These are phyloP conservation scores for Coniochaeta pulveracea DNA, from an alignment of 2,329 filamentous ascomycete species.

Conservation along the genomic window DNA sequence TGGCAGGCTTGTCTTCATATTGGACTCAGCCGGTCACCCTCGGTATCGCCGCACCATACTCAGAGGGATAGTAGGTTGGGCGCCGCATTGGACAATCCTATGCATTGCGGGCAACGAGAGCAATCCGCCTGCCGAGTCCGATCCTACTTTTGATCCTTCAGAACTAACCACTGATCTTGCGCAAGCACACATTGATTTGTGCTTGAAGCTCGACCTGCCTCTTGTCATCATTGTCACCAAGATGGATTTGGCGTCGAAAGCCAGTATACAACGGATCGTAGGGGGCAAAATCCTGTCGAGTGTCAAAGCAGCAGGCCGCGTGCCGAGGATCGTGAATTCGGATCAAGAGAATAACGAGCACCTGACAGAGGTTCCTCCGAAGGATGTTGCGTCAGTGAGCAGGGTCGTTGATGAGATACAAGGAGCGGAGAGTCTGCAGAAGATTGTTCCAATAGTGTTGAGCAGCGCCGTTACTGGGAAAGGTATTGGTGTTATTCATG, in stretches of 20 bases:
- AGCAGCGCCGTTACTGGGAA: constrained; percentile 79
- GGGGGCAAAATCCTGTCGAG: constrained; percentile 57
- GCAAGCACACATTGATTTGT: constrained; percentile 73
- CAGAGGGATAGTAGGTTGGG: constrained; percentile 87
- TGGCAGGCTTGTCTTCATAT: constrained; percentile 74
- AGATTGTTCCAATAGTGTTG: constrained; percentile 70
- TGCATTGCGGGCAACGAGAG: constrained; percentile 75
- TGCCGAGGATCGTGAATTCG: constrained; percentile 60
- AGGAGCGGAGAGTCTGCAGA: constrained; percentile 31
- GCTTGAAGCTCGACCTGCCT: constrained; percentile 67
- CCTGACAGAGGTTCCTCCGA: constrained; percentile 42
- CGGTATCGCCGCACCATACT: constrained; percentile 83
- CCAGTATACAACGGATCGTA: constrained; percentile 57
- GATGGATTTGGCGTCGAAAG: constrained; percentile 71
- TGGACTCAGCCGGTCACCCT: constrained; percentile 85
- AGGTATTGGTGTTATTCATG: constrained; percentile 73
- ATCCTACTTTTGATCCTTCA: constrained; percentile 27
- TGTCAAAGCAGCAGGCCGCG: constrained; percentile 64
- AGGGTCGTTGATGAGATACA: constrained; percentile 32
- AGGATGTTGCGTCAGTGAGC: constrained; percentile 47
- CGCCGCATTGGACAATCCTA: constrained; percentile 83
- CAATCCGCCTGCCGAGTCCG: constrained; percentile 33
- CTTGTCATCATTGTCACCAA: constrained; percentile 83
- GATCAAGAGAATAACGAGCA: constrained; percentile 36
- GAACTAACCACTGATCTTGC: constrained; percentile 53